Percentiles rank a stretch among this genome's conserved stretches.
phyloP scores from a whole-genome alignment of 2,329 filamentous ascomycete genomes.

The Scedosporium boydii region DNA sequence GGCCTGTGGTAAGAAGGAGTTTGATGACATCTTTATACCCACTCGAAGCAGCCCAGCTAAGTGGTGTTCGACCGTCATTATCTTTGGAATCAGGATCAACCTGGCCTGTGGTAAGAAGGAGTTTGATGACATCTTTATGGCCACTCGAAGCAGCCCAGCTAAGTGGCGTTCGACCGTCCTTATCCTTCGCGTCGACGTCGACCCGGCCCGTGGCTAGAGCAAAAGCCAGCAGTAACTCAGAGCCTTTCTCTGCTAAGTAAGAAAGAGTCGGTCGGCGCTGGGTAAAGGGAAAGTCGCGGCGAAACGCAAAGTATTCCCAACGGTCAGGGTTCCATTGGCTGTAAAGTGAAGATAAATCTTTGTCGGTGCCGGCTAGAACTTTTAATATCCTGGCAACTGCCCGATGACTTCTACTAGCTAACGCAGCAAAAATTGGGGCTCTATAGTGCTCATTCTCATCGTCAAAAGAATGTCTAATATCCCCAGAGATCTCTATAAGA shows the following conservation, averaged over 20 bases:
- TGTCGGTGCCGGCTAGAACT: neutral
- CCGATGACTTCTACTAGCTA: neutral
- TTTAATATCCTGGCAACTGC: neutral
- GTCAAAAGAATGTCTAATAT: neutral
- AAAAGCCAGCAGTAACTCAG: neutral
- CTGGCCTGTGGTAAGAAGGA: neutral
- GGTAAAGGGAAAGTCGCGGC: neutral
- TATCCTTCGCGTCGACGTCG: neutral
- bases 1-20: neutral
- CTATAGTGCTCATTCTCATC: neutral
- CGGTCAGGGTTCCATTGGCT: neutral
- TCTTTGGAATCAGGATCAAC: neutral
- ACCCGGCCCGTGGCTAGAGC: neutral
- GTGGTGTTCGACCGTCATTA: neutral
- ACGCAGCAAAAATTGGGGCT: neutral
- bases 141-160: neutral
- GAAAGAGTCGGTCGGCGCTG: neutral
- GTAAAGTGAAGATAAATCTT: neutral
- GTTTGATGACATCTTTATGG: neutral
- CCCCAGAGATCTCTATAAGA: neutral
- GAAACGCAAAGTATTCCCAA: neutral
- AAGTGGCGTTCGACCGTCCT: neutral
- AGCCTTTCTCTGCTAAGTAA: neutral
- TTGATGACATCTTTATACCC: too few relatives aligned
- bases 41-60: neutral